Evolutionary conservation across 2,329 filamentous ascomycete genomes (phyloP), one percentile per base, ranked within the genome.

Genomic region (Nemania abortiva): DNA sequence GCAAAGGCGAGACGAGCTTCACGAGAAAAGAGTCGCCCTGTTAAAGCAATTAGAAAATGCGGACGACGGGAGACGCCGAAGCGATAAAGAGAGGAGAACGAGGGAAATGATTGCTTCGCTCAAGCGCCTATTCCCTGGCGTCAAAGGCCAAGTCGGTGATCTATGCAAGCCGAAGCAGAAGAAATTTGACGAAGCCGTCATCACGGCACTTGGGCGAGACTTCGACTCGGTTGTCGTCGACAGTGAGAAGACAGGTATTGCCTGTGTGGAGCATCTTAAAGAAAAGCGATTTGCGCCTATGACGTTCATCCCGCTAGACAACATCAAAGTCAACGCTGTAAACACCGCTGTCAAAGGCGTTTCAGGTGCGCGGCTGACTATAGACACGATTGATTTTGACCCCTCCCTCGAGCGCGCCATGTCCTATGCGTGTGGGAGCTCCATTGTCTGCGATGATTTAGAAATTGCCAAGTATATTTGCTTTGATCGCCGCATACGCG

Each of bases 151-250:
- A 54, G 89, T 98, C 54, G 93, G 94, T 71, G 94, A 97, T 73
- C 88, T 99, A 50, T 98, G 96, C 83, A 95, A 93, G 73, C 95
- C 96, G 1, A 98, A 98, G 81, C 94, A 98, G 82, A 98, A 97
- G 82, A 98, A 98, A 80, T 99, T 91, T 77, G 93, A 96, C 72
- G 93, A 96, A 74, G 96, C 96, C 54, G 93, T 99, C 71, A 94
- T 93, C 75, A 97, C 94, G 24, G 94, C 97, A 6, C 88, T 99
- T 3, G 96, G 96, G 59, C 90, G 93, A 63, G 93, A 98, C 77
- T 97, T 97, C 79, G 95, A 99, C 79, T 93, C 95, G 0, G 92
- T 99, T 52, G 90, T 99, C 57, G 95, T 98, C 10, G 96, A 99
- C 75, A 95, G 94, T 1, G 94, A 98, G 81, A 97, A 96, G 82